phyloP scores from a whole-genome alignment of 352 stramenopile genomes.

The Globisporangium lucens region DNA sequence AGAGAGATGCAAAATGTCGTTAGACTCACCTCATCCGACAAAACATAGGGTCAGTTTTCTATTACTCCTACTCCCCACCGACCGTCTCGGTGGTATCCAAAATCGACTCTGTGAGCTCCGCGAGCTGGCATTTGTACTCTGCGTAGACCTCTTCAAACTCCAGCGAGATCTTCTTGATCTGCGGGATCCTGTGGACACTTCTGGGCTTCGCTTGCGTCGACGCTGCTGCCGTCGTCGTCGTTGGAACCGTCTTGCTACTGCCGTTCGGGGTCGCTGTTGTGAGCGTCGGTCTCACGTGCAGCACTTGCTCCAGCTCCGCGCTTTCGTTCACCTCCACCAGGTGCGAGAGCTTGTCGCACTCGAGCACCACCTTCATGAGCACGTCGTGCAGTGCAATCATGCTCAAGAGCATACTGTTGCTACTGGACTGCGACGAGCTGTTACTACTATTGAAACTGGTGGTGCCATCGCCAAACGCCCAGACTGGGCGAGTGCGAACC shows the following conservation, averaged over 20 bases:
- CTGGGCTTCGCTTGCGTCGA: background rate
- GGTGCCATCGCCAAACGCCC: slow-evolving; percentile 16
- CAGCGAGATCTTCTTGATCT: slow-evolving; percentile 52
- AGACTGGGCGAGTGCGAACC: slow-evolving; percentile 31
- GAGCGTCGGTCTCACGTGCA: slow-evolving; percentile 5
- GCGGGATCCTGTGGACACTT: slow-evolving; percentile 25
- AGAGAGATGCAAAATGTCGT: background rate
- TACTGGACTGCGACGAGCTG: slow-evolving; percentile 4
- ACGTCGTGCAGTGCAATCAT: slow-evolving; percentile 52
- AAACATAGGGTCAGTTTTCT: background rate
- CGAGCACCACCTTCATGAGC: slow-evolving; percentile 29
- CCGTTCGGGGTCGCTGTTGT: background rate
- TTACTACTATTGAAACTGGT: background rate
- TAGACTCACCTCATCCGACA: background rate
- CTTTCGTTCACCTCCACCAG: slow-evolving; percentile 50
- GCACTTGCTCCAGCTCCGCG: slow-evolving; percentile 26
- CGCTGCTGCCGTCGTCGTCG: background rate
- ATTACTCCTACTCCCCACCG: background rate
- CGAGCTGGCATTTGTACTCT: slow-evolving; percentile 51
- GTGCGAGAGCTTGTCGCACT: slow-evolving; percentile 28
- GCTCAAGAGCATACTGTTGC: slow-evolving; percentile 9
- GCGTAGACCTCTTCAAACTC: slow-evolving; percentile 45
- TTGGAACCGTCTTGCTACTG: background rate
- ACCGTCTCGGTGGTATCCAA: slow-evolving; percentile 44
- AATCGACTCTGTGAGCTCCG: slow-evolving; percentile 53